Evolutionary conservation across 2,329 filamentous ascomycete species (phyloP).

Genomic region (Clonostachys rhizophaga): DNA sequence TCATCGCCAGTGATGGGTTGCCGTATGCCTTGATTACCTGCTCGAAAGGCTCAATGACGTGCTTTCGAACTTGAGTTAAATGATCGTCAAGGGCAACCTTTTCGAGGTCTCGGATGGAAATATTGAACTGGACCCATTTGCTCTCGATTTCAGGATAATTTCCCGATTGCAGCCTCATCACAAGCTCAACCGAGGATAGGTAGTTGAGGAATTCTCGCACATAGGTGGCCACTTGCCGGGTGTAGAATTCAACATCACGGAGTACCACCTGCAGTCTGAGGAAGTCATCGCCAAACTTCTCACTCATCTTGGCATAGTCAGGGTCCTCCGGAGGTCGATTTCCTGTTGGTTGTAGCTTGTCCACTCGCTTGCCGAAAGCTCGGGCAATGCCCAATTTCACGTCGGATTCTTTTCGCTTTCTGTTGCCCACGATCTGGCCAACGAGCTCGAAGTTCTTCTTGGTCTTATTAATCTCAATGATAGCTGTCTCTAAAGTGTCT

Average conservation of each 20-base stretch:
- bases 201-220: constrained; percentile 79
- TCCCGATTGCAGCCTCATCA: constrained; percentile 68
- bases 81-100: constrained; percentile 73
- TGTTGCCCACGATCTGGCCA: constrained; percentile 72
- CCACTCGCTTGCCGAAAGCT: constrained; percentile 82
- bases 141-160: constrained; percentile 81
- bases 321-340: constrained; percentile 68
- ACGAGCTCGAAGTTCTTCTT: constrained; percentile 94
- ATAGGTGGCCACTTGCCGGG: constrained; percentile 73
- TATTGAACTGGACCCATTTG: constrained; percentile 90
- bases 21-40: constrained; percentile 75
- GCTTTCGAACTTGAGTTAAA: constrained; percentile 66
- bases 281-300: constrained; percentile 89
- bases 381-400: constrained; percentile 80
- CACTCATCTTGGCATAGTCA: constrained; percentile 74
- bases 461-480: constrained; percentile 86
- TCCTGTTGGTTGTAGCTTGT: constrained; percentile 69
- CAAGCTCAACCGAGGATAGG: constrained; percentile 75
- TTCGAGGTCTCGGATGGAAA: constrained; percentile 81
- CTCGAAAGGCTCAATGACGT: constrained; percentile 81
- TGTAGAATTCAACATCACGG: constrained; percentile 90
- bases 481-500: constrained; percentile 56
- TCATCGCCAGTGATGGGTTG: constrained; percentile 83
- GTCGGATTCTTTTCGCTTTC: constrained; percentile 85
- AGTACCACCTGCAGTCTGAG: constrained; percentile 88